Evolutionary conservation across 495 filamentous ascomycete genomes (phyloP).

Genomic region (Chaetomium fimeti): DNA sequence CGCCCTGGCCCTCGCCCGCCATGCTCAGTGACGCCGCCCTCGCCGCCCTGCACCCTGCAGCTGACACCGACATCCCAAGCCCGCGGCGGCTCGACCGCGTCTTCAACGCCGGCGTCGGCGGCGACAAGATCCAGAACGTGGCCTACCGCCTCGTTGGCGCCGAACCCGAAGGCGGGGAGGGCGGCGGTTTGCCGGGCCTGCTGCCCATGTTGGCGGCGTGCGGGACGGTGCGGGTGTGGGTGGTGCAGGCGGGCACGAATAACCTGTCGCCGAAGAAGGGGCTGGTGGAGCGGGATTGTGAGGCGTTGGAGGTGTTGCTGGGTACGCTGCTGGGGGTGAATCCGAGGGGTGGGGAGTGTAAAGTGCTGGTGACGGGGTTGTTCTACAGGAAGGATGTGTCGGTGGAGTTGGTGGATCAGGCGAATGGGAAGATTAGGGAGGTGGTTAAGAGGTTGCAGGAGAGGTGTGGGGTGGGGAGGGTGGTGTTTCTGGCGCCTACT

Average conservation of each 20-base stretch:
- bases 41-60: too few species aligned
- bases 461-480: neutral
- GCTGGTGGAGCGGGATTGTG: constrained; percentile 28
- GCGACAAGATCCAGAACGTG: constrained; percentile 38
- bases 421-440: constrained; percentile 22
- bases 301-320: constrained; percentile 28
- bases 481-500: constrained; percentile 19
- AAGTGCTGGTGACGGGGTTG: constrained; percentile 27
- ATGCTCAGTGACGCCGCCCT: constrained; percentile 15
- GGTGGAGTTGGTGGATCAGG: constrained; percentile 5
- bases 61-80: too few species aligned
- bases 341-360: neutral
- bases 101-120: constrained; percentile 32
- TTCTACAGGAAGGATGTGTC: constrained; percentile 24
- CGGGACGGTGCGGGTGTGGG: constrained; percentile 31
- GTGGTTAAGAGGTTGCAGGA: constrained; percentile 14
- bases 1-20: constrained; percentile 24
- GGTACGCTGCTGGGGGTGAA: constrained; percentile 24
- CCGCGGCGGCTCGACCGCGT: neutral
- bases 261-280: constrained; percentile 41
- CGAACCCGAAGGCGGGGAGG: neutral
- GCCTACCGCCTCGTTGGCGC: constrained; percentile 36
- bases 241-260: constrained; percentile 38
- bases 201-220: constrained; percentile 10
- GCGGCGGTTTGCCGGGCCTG: constrained; percentile 25